Evolutionary conservation across 495 filamentous ascomycete genomes (phyloP), one percentile per base, ranked within the genome.

Genomic region (Aspergillus conjunctus): DNA sequence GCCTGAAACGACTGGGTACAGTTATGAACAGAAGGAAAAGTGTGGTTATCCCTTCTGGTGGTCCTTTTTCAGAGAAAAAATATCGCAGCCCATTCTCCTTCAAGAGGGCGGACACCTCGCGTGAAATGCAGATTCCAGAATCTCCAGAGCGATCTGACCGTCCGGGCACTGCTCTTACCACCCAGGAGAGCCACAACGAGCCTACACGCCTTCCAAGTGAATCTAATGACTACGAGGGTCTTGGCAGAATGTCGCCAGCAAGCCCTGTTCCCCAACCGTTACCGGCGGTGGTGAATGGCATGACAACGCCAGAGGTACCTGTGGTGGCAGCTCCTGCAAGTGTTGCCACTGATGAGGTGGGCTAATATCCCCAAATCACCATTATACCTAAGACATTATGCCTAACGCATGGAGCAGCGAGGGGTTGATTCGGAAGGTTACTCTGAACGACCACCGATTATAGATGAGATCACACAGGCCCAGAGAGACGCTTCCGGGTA

Each of bases 381-480:
- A 14, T 20, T n/a, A n/a, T 41, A 12, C 32, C 1, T 3, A 43
- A 10, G 8, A 26, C 26, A 59, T 52, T 60, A 31, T 59, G 2
- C 59, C 65, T 55, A 26, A 10, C 8, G 18, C 44, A 56, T 33
- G 3, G 51, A 26, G 52, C 39, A 82, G 73, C 72, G 76, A 15
- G 79, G 79, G 59, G 79, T 81, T 26, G 84, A 86, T 64, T 76
- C 80, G 2, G 84, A 86, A 70, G 83, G 83, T 6, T 94, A 87
- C 71, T 88, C 80, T 17, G 84, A 93, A 21, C 88, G 88, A 17
- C 80, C 86, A 17, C 70, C 84, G 9, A 80, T 78, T 44, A 80
- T 87, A 61, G 92, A 96, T 68, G 90, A 92, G 22, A 96, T 95
- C 52, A 88, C 89, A 15, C 87, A 88, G 66, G 92, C 91, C 12